phyloP scores from a whole-genome alignment of 768 basidiomycete genomes.

The Suillus clintonianus region DNA sequence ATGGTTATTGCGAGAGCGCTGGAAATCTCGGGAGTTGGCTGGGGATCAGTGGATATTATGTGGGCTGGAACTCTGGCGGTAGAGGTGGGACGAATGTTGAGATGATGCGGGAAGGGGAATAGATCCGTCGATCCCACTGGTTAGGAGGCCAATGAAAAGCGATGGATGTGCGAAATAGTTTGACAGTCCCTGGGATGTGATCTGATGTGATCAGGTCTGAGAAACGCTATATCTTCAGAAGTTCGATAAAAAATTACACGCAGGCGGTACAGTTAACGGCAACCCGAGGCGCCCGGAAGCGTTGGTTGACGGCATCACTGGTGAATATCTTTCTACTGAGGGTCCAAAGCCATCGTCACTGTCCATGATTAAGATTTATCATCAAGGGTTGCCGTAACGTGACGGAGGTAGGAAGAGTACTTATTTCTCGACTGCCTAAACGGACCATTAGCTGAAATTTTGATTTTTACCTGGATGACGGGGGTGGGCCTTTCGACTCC shows the following conservation, averaged over 20 bases:
- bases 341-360: conserved; percentile 2
- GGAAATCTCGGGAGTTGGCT: not conserved
- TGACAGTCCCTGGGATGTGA: conserved; percentile 2
- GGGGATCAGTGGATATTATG: not conserved
- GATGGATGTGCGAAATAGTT: not conserved
- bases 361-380: conserved; percentile 26
- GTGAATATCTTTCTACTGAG: not conserved
- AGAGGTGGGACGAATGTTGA: not conserved
- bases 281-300: not conserved
- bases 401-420: conserved; percentile 2
- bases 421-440: conserved; percentile 13
- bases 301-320: not conserved
- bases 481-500: conserved; percentile 28
- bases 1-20: conserved; percentile 7
- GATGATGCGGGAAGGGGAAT: not conserved
- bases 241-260: conserved; percentile 6
- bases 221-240: not conserved
- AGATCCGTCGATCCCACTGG: not conserved
- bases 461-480: conserved; percentile 5
- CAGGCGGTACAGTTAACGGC: not conserved
- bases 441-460: conserved; percentile 11
- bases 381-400: conserved; percentile 1
- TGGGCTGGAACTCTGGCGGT: conserved; percentile 2
- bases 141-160: conserved; percentile 4
- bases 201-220: not conserved